Evolutionary conservation across 768 basidiomycete genomes (phyloP), one percentile per base, ranked within the genome.

Genomic region (Suillus americanus): DNA sequence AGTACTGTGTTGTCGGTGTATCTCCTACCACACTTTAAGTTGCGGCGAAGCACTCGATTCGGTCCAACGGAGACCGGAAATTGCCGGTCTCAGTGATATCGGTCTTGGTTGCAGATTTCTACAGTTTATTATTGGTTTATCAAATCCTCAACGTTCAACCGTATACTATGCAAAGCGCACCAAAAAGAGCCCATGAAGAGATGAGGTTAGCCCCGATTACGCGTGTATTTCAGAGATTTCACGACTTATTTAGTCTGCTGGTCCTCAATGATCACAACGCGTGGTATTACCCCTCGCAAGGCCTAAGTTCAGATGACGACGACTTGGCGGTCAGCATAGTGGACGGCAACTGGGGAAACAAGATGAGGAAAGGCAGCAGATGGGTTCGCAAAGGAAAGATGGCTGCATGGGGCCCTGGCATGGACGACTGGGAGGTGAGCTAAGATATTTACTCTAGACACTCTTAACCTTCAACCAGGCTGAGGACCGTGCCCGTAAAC

Each of bases 261-360:
- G 85, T 88, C 53, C 73, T 88, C 64, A 87, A 86, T 68, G 92
- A 94, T 76, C 85, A 83, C 64, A 90, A 91, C 70, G 82, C 85
- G 25, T 94, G 91, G 90, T 94, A 92, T 72, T 94, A 92, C 71
- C 92, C 92, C 2, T 86, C 89, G n/a, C 86, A 88, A 70, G 90
- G 89, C 33, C 83, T 88, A 71, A 84, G 85, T 64, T 87, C 88
- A 18, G 87, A 89, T 66, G 87, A 87, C 50, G 79, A 82, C 62
- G 87, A 89, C 65, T 78, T 84, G 62, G 68, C 76, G 60, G 75
- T 80, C 62, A 80, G 82, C 38, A 76, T 82, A 46, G 80, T 80
- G 14, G 79, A 82, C 51, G 90, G 94, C 41, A 95, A 95, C 69
- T 95, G 94, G 92, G 94, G 94, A 3, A 85, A 87, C 65, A 95